A percentile compares a stretch with the other conserved stretches of the same genome.
These are phyloP conservation scores for Psidium guajava DNA, from an alignment of 345 rosid species.

Conservation along the genomic window DNA sequence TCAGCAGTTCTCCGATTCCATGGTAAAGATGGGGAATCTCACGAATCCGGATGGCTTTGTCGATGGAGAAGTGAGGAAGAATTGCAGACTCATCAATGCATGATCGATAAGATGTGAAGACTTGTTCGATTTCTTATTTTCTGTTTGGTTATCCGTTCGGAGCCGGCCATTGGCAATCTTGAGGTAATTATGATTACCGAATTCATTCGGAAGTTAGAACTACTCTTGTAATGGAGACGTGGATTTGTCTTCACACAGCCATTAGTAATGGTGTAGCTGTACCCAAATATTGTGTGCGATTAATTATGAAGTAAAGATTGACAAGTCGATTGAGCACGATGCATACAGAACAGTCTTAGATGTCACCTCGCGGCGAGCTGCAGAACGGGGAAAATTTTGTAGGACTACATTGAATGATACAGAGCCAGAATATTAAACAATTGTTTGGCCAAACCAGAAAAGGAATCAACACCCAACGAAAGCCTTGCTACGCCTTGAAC, in stretches of 20 bases:
- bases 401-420: background rate
- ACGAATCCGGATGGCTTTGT: conserved; percentile 43
- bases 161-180: background rate
- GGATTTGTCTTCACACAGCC: background rate
- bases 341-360: background rate
- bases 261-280: background rate
- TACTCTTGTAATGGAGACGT: background rate
- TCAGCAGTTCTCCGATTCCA: conserved; percentile 68
- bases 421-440: background rate
- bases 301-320: background rate
- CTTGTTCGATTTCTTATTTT: background rate
- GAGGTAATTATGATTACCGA: background rate
- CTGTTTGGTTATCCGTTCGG: background rate
- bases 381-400: background rate
- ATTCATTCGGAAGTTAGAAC: background rate
- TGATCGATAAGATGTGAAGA: conserved; percentile 5
- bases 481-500: background rate
- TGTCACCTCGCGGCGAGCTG: background rate
- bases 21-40: conserved; percentile 88
- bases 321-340: background rate
- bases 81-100: conserved; percentile 76
- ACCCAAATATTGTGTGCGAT: background rate
- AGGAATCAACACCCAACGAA: background rate
- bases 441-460: too few relatives aligned
- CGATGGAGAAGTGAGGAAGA: conserved; percentile 64